Percentiles rank a stretch among this genome's conserved stretches.
phyloP scores from a whole-genome alignment of 495 filamentous ascomycete species.

The Stereocaulon alpinum region DNA sequence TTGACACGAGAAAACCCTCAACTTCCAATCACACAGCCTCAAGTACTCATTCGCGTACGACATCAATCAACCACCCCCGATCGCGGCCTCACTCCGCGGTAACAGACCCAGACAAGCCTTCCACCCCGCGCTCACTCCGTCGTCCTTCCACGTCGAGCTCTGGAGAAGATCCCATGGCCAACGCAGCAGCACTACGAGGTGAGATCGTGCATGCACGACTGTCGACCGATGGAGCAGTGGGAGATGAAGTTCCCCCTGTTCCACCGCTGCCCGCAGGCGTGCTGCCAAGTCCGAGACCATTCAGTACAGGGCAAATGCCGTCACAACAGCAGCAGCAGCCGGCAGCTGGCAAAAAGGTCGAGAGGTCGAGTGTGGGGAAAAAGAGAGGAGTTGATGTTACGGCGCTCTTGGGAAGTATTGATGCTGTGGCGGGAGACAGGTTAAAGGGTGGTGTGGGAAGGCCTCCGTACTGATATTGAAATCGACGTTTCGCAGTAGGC shows the following conservation, averaged over 20 bases:
- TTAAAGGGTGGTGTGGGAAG: conserved; percentile 9
- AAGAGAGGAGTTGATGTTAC: conserved; percentile 18
- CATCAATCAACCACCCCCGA: conserved; percentile 11
- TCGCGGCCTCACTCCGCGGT: conserved; percentile 16
- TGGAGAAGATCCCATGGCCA: conserved; percentile 22
- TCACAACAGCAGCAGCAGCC: conserved; percentile 2
- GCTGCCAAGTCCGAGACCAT: not conserved
- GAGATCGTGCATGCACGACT: conserved; percentile 18
- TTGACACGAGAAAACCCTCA: not conserved
- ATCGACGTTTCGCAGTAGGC: no score
- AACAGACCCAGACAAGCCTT: conserved; percentile 11
- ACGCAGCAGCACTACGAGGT: conserved; percentile 22
- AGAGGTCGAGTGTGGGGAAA: conserved; percentile 7
- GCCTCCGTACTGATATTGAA: conserved; percentile 17
- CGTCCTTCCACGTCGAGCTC: conserved; percentile 42
- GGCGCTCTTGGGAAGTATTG: conserved; percentile 20
- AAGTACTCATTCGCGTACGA: conserved; percentile 17
- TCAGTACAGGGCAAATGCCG: conserved; percentile 4
- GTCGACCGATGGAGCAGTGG: conserved; percentile 8
- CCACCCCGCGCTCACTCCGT: conserved; percentile 40
- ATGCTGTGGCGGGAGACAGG: conserved; percentile 14
- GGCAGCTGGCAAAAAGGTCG: not conserved
- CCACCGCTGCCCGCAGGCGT: conserved; percentile 21
- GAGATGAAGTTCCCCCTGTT: conserved; percentile 23
- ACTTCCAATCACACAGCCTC: conserved; percentile 8